A percentile compares a stretch with the other conserved stretches of the same genome.
phyloP scores from a whole-genome alignment of 345 rosid genomes.

The Arabis hirsuta region DNA sequence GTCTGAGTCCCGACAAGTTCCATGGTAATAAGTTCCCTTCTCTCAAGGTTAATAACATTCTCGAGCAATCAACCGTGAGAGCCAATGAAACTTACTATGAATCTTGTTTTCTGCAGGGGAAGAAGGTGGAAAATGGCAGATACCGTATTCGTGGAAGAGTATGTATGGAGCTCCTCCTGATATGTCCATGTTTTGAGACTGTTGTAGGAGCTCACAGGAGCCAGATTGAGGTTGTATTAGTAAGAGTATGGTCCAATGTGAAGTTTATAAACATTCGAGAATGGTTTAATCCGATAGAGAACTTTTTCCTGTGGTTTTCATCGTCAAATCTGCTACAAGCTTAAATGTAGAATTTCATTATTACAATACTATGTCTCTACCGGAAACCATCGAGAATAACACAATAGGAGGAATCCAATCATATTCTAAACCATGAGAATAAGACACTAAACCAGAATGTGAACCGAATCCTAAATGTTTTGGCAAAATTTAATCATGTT shows the following conservation, averaged over 20 bases:
- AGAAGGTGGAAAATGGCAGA: conserved; percentile 57
- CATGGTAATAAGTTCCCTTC: conserved; percentile 50
- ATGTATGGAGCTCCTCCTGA: conserved; percentile 94
- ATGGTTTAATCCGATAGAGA: conserved; percentile 15
- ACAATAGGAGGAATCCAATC: too few relatives aligned
- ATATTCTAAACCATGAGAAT: too few relatives aligned
- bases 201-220: conserved; percentile 17
- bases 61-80: neutral
- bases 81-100: neutral
- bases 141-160: conserved; percentile 84
- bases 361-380: too few relatives aligned
- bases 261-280: conserved; percentile 12
- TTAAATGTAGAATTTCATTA: neutral
- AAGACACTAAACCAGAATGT: too few relatives aligned
- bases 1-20: conserved; percentile 49
- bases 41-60: conserved; percentile 3
- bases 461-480: too few relatives aligned
- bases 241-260: conserved; percentile 4
- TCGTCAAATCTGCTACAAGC: conserved; percentile 15
- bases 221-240: neutral
- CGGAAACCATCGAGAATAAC: too few relatives aligned
- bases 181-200: conserved; percentile 67
- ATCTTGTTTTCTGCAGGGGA: conserved; percentile 53
- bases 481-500: too few relatives aligned
- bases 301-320: neutral